Percentiles rank a stretch among this genome's conserved stretches.
These are phyloP conservation scores for Mentha longifolia DNA, from an alignment of 257 asterid genomes.

Conservation along the genomic window DNA sequence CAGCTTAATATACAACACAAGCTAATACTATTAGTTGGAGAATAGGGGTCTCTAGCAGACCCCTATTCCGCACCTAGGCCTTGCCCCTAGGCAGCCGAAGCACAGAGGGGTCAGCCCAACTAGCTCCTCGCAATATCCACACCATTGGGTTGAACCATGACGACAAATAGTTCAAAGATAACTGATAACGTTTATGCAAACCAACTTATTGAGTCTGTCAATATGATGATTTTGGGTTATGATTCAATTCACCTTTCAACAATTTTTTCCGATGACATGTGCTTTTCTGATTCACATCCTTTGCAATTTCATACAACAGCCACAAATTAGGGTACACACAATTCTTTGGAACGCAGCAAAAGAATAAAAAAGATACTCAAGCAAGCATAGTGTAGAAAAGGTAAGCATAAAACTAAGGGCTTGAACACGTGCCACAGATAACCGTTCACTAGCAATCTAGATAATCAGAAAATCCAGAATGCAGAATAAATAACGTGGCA, in stretches of 20 bases:
- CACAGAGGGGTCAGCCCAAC: neutral
- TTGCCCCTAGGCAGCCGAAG: no score
- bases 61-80: neutral
- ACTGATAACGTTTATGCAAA: neutral
- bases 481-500: neutral
- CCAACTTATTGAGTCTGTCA: neutral
- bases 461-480: neutral
- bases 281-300: slow-evolving; percentile 19
- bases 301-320: slow-evolving; percentile 1
- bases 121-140: neutral
- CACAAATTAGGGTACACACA: neutral
- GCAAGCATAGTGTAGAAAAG: neutral
- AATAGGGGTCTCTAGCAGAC: neutral
- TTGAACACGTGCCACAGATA: slow-evolving; percentile 11
- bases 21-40: neutral
- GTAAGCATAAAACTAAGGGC: neutral
- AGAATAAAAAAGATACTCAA: neutral
- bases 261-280: no score
- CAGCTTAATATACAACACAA: neutral
- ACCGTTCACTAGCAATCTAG: slow-evolving; percentile 8
- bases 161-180: neutral
- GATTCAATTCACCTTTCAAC: neutral
- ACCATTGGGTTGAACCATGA: neutral
- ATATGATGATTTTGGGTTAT: neutral
- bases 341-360: slow-evolving; percentile 10